phyloP scores from a whole-genome alignment of 495 filamentous ascomycete genomes.

The Parathielavia hyrcaniae region DNA sequence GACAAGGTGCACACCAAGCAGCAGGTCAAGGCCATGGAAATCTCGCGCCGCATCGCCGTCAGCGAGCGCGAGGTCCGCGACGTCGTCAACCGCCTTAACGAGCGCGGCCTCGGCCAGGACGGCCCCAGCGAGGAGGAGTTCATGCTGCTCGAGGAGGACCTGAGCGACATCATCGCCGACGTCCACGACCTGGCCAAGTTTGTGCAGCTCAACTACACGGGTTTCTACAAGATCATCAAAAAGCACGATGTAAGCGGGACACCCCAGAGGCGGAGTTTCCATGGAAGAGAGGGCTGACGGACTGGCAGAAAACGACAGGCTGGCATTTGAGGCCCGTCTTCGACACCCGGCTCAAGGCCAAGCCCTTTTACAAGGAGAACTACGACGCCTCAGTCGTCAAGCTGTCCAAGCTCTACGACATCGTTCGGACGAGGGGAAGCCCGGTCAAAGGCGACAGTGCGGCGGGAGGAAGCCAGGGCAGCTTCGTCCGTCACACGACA shows the following conservation, averaged over 20 bases:
- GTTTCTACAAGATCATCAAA: constrained; percentile 99
- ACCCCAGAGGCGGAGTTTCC: not conserved
- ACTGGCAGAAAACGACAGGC: constrained; percentile 73
- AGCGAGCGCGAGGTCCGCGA: constrained; percentile 85
- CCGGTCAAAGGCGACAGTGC: constrained; percentile 86
- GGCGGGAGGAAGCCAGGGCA: constrained; percentile 88
- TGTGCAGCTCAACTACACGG: constrained; percentile 96
- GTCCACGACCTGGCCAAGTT: constrained; percentile 99
- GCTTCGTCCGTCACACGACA: constrained; percentile 93
- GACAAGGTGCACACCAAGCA: constrained; percentile 97
- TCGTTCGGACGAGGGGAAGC: constrained; percentile 86
- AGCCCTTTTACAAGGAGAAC: constrained; percentile 97
- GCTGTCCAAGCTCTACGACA: constrained; percentile 90
- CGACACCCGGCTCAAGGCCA: constrained; percentile 82
- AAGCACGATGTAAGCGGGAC: constrained; percentile 81
- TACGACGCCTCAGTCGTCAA: constrained; percentile 96
- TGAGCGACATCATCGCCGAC: constrained; percentile 97
- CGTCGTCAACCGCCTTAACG: constrained; percentile 67
- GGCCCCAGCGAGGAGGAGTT: constrained; percentile 84
- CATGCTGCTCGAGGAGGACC: constrained; percentile 83
- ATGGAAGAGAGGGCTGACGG: constrained; percentile 23
- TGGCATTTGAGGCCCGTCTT: constrained; percentile 96
- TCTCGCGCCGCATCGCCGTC: constrained; percentile 76
- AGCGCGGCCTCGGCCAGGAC: constrained; percentile 48
- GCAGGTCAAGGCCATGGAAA: constrained; percentile 90